These are phyloP conservation scores for Bipolaris bicolor DNA, from an alignment of 2,329 filamentous ascomycete species.

Conservation along the genomic window DNA sequence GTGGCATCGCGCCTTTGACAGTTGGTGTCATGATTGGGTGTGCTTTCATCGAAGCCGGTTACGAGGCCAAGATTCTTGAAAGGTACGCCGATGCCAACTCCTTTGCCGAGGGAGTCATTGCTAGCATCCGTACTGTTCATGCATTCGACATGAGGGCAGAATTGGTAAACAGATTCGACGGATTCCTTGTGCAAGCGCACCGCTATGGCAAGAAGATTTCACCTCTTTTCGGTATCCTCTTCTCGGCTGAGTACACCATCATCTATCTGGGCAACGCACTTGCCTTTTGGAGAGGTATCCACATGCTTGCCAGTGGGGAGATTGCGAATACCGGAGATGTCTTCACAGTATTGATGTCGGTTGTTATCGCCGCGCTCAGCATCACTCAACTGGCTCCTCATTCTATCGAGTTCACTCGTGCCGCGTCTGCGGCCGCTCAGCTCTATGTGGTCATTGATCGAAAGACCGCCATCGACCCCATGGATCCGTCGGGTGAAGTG, in stretches of 20 bases:
- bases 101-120: constrained; percentile 17
- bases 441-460: constrained; percentile 23
- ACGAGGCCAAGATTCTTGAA: constrained; percentile 7
- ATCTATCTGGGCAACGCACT: constrained; percentile 69
- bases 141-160: constrained; percentile 64
- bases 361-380: constrained; percentile 79
- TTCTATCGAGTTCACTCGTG: constrained; percentile 20
- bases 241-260: constrained; percentile 68
- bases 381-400: constrained; percentile 18
- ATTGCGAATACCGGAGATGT: constrained; percentile 67
- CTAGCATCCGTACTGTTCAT: constrained; percentile 54
- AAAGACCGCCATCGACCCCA: constrained; percentile 16
- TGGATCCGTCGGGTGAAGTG: constrained; percentile 16
- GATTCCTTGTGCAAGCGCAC: constrained; percentile 56
- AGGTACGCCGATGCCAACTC: constrained; percentile 6
- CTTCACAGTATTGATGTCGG: constrained; percentile 75
- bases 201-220: constrained; percentile 63
- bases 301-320: constrained; percentile 22
- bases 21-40: constrained; percentile 42
- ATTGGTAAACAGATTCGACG: constrained; percentile 63
- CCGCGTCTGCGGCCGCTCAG: constrained; percentile 20
- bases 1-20: neutral
- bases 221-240: constrained; percentile 60
- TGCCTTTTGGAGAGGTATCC: constrained; percentile 68
- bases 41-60: constrained; percentile 21